A percentile compares a stretch with the other conserved stretches of the same genome.
Evolutionary conservation across 345 rosid species (phyloP).

Genomic region (Draba incana): DNA sequence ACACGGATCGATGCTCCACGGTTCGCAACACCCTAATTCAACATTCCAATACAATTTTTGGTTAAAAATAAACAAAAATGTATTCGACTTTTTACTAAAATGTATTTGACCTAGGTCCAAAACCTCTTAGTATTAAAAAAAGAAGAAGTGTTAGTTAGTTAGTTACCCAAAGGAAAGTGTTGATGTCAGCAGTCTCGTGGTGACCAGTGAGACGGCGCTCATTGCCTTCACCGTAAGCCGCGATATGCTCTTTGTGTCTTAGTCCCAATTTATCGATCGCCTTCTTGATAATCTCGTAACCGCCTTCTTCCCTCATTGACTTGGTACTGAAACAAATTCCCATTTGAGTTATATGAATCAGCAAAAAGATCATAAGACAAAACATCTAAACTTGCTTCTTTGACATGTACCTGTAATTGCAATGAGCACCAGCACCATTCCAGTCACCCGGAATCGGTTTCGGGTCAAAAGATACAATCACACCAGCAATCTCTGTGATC

Average conservation of each 20-base stretch:
- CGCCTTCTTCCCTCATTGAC: slow-evolving; percentile 79
- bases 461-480: slow-evolving; percentile 81
- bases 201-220: slow-evolving; percentile 86
- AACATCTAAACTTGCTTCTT: background rate
- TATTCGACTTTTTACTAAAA: background rate
- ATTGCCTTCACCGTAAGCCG: slow-evolving; percentile 94
- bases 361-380: background rate
- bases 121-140: no score
- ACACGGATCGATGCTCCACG: slow-evolving; percentile 85
- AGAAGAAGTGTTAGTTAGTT: no score
- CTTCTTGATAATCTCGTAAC: slow-evolving; percentile 69
- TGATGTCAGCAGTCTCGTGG: slow-evolving; percentile 85
- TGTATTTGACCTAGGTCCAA: no score
- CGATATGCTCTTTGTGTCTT: slow-evolving; percentile 86
- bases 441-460: slow-evolving; percentile 94
- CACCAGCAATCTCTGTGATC: slow-evolving; percentile 93
- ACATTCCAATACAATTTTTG: background rate
- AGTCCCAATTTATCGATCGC: slow-evolving; percentile 82
- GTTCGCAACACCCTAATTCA: slow-evolving; percentile 73
- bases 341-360: background rate
- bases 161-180: slow-evolving; percentile 73
- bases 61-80: background rate
- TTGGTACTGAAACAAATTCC: slow-evolving; percentile 57
- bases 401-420: slow-evolving; percentile 72
- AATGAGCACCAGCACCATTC: slow-evolving; percentile 98